A percentile compares a stretch with the other conserved stretches of the same genome.
phyloP scores from a whole-genome alignment of 1,139 yeast genomes.

The Hanseniaspora uvarum region DNA sequence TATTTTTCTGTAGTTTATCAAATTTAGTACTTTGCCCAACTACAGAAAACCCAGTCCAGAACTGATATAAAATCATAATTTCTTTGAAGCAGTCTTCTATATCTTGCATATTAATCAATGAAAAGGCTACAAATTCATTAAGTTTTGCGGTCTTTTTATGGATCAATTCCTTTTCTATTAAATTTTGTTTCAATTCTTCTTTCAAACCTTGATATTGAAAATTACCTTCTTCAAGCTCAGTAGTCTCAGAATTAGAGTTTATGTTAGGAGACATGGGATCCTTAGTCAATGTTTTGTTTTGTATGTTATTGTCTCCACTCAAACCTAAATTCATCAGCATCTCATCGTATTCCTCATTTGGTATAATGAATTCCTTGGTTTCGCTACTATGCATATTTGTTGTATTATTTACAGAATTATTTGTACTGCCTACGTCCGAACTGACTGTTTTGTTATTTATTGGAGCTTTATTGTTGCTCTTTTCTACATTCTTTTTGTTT shows the following conservation, averaged over 20 bases:
- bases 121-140: constrained; percentile 57
- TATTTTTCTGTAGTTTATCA: constrained; percentile 26
- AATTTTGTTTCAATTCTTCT: constrained; percentile 14
- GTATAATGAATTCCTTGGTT: constrained; percentile 6
- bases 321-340: constrained; percentile 6
- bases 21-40: constrained; percentile 26
- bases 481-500: constrained; percentile 18
- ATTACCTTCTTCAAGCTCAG: not conserved
- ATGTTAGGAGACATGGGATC: not conserved
- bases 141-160: constrained; percentile 31
- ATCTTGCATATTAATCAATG: constrained; percentile 66
- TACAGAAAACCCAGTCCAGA: constrained; percentile 60
- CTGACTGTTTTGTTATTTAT: not conserved
- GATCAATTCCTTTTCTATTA: constrained; percentile 6
- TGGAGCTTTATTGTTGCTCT: constrained; percentile 11
- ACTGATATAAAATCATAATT: constrained; percentile 62
- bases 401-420: constrained; percentile 4
- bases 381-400: not conserved
- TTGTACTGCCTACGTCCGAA: not conserved
- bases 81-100: constrained; percentile 77
- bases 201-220: not conserved
- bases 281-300: not conserved
- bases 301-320: not conserved
- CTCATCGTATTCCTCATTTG: constrained; percentile 9
- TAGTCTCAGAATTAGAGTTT: not conserved